Evolutionary conservation across 768 basidiomycete species (phyloP), one percentile per base, ranked within the genome.

Genomic region (Mrakia blollopis): DNA sequence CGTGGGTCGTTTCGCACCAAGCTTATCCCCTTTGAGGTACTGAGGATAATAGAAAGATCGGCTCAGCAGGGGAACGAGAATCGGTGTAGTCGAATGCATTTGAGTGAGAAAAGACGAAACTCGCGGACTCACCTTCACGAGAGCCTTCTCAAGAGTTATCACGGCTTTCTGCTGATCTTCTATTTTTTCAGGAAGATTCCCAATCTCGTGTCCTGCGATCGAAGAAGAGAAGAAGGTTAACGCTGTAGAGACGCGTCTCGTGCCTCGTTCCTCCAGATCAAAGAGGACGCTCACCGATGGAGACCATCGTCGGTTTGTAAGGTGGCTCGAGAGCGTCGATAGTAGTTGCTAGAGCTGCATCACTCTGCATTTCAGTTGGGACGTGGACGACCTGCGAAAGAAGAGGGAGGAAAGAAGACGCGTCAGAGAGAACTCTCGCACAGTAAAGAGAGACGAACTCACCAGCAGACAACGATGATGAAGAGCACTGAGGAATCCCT

Each of bases 121-220:
- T 14, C 1, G 47, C 14, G 18, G 21, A 18, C 47, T 50, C 18
- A 50, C 47, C 47, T 73, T 73, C 18, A 73, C 39, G 44, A 73
- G 72, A 16, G 52, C 35, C 72, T 73, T 73, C 25, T 73, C 72
- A 9, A 73, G 72, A 21, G n/a, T 62, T 35, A 37, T n/a, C n/a
- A 73, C 72, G 3, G 72, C 72, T 23, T 73, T 41, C 4, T 73
- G 54, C 13, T 73, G 72, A 23, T 57, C 54, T 7, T 73, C 72
- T 14, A 73, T 73, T 57, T 73, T 73, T n/a, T 73, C 72, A 7
- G 72, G 72, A 47, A 73, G 72, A 32, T 57, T 37, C 21, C 72
- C 72, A 32, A 73, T 73, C 25, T 62, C 57, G n/a, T 73, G 72
- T 4, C 47, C 47, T 50, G 47, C 18, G 47, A 2, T 2, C 3